These are phyloP conservation scores for Hericium alpestre DNA, from an alignment of 768 basidiomycete species.

Conservation along the genomic window DNA sequence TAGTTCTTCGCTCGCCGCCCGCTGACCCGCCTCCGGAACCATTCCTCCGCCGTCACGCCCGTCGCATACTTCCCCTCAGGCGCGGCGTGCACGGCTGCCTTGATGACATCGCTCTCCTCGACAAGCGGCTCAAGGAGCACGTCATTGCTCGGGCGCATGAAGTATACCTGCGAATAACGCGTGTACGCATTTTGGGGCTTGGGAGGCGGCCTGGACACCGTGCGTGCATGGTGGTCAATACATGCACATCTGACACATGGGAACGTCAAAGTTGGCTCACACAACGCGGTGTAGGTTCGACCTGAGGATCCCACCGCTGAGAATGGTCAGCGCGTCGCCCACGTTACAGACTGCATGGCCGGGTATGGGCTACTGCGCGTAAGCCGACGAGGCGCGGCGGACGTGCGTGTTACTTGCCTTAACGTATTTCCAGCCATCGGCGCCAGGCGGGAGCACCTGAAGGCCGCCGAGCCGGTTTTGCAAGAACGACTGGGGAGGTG, in stretches of 20 bases:
- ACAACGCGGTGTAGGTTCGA: slow-evolving; percentile 45
- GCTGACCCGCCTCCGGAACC: slow-evolving; percentile 31
- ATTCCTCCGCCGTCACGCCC: slow-evolving; percentile 27
- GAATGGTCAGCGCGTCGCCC: slow-evolving; percentile 22
- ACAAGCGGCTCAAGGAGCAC: slow-evolving; percentile 39
- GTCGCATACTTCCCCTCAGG: slow-evolving; percentile 25
- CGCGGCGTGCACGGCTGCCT: slow-evolving; percentile 26
- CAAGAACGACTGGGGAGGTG: slow-evolving; percentile 31
- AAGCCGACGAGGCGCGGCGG: neutral
- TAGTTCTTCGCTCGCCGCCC: slow-evolving; percentile 32
- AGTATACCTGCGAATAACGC: slow-evolving; percentile 62
- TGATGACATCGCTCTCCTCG: slow-evolving; percentile 40
- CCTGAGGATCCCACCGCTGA: slow-evolving; percentile 21
- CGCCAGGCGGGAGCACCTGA: slow-evolving; percentile 54
- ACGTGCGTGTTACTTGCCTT: slow-evolving; percentile 27
- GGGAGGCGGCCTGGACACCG: slow-evolving; percentile 34
- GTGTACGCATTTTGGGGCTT: slow-evolving; percentile 39
- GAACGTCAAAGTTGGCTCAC: slow-evolving; percentile 20
- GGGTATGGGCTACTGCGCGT: slow-evolving; percentile 15
- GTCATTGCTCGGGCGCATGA: slow-evolving; percentile 50
- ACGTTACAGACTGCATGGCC: slow-evolving; percentile 24
- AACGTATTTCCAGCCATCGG: slow-evolving; percentile 57
- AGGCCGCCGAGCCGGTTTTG: slow-evolving; percentile 62
- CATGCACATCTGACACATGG: neutral
- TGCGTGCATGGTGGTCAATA: neutral